Evolutionary conservation across 2,329 filamentous ascomycete genomes (phyloP).

Genomic region (Phyllosticta capitalensis): DNA sequence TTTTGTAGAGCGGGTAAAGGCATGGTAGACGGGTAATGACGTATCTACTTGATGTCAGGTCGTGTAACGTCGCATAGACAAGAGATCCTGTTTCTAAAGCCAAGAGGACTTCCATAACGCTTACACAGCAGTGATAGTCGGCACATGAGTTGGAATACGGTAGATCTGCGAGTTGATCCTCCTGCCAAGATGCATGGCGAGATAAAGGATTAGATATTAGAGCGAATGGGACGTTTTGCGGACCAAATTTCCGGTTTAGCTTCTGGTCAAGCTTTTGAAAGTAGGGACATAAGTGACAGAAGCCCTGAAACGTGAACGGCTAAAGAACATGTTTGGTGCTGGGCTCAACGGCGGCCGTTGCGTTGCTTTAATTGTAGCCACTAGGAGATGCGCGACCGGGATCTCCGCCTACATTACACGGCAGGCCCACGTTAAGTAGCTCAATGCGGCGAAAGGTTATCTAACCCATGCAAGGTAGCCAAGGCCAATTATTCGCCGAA

Average conservation of each 20-base stretch:
- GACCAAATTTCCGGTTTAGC: background rate
- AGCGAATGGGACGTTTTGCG: background rate
- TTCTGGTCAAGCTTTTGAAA: too few species aligned
- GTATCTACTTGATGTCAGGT: background rate
- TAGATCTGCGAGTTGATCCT: background rate
- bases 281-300: too few species aligned
- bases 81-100: background rate
- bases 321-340: background rate
- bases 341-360: background rate
- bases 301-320: background rate
- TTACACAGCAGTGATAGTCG: background rate
- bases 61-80: too few species aligned
- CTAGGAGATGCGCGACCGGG: background rate
- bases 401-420: background rate
- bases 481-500: background rate
- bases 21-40: background rate
- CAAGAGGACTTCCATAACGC: background rate
- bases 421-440: background rate
- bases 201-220: too few species aligned
- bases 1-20: conserved; percentile 3
- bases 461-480: background rate
- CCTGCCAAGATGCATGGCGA: background rate
- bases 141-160: background rate
- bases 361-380: too few species aligned
- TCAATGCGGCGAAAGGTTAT: background rate